Base-by-base conservation (phyloP, 805 yeast species). In the Starmerella etchellsii region DNA sequence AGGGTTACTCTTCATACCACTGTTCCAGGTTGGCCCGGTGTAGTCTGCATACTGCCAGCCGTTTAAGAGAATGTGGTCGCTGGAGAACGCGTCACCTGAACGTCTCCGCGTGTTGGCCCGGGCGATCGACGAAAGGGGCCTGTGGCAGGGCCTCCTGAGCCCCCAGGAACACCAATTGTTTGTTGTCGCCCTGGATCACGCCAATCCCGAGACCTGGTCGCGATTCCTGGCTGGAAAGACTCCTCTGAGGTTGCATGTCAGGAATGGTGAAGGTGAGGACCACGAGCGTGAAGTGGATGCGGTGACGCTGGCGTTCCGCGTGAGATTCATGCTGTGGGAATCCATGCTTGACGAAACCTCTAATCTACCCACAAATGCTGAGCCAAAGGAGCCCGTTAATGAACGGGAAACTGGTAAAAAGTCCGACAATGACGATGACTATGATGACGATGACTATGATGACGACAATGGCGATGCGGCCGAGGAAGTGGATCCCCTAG, bases 251-350 rank as follows among this genome's bases (percentile, higher is more conserved):
- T 43, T 58, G 26, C 53, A 44, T 14, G 32, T 44, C 16, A 24
- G 39, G 7, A 31, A 31, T 15, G 34, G 40, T 9, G 48, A 43
- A 1, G 44, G 16, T 3, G 27, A 34, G n/a, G 15, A 34, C 14
- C 7, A 6, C 7, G 36, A 25, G 23, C 34, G 35, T n/a, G 49
- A 49, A n/a, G 39, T 62, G 11, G 66, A 64, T 39, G 46, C 59
- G 11, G 48, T 59, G 11, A 49, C 50, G 24, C 47, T 63, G 34
- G 63, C 67, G 29, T 54, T 62, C 35, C 55, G 64, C 26, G 60
- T 65, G 9, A 47, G 69, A 18, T 63, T 60, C 38, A 64, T 64
- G 69, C 54, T 64, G 15, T 64, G 54, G 47, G 69, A 63, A 37
- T 10, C 41, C 23, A 39, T 31, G n/a, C 24, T 44, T 8, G 44